Conservation (phyloP, 2,329 filamentous ascomycete species). For the Pseudocercospora eumusae region DNA sequence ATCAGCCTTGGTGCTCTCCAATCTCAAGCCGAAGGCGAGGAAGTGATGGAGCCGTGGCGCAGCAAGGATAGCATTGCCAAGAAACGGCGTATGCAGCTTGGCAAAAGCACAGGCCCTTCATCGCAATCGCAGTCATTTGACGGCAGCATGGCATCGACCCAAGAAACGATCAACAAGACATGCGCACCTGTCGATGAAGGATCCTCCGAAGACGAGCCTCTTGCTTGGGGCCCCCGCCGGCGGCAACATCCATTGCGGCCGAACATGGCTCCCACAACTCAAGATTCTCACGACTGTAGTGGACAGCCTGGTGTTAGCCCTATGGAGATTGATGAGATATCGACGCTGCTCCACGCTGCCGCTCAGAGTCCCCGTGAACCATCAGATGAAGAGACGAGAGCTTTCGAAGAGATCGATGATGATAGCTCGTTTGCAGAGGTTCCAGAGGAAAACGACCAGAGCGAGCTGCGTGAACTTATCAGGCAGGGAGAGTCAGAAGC, state of each 20-base stretch:
- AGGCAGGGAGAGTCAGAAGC: conserved; percentile 1
- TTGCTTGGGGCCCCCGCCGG: background rate
- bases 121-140: background rate
- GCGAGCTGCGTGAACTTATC: conserved; percentile 11
- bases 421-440: background rate
- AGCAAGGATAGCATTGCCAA: background rate
- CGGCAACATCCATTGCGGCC: background rate
- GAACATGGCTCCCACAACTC: background rate
- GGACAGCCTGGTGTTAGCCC: background rate
- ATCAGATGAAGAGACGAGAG: background rate
- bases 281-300: background rate
- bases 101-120: background rate
- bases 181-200: conserved; percentile 3
- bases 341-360: background rate
- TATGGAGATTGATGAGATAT: background rate
- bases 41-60: background rate
- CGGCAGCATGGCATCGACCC: background rate
- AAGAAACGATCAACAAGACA: background rate
- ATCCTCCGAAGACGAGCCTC: background rate
- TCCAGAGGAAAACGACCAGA: conserved; percentile 7
- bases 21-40: background rate
- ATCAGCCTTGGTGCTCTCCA: background rate
- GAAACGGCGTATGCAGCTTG: background rate
- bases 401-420: background rate
- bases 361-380: background rate